phyloP scores from a whole-genome alignment of 176 grass and related monocot species.

The Oryza australiensis region DNA sequence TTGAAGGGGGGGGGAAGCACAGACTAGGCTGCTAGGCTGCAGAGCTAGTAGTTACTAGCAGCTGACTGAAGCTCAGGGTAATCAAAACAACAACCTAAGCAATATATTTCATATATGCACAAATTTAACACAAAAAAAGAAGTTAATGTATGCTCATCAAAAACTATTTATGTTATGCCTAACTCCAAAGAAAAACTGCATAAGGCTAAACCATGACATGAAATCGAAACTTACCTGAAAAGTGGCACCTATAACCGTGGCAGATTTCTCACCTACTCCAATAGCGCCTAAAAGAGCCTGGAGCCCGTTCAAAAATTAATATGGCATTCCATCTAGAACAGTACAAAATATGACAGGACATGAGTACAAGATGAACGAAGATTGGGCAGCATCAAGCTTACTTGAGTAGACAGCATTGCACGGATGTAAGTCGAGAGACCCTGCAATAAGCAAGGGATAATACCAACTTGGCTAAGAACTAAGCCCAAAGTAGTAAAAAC shows the following conservation, averaged over 20 bases:
- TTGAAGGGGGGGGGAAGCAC: background rate
- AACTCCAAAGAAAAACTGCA: background rate
- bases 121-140: background rate
- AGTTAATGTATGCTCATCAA: background rate
- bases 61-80: background rate
- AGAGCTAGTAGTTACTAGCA: background rate
- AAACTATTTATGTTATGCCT: background rate
- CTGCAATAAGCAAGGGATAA: slow-evolving; percentile 41
- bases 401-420: slow-evolving; percentile 94
- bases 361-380: slow-evolving; percentile 10
- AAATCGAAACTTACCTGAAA: slow-evolving; percentile 65
- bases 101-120: background rate
- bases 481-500: background rate
- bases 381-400: slow-evolving; percentile 32
- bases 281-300: slow-evolving; percentile 93
- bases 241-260: slow-evolving; percentile 94
- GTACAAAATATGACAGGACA: background rate
- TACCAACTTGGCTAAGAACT: background rate
- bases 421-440: slow-evolving; percentile 90
- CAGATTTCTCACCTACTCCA: slow-evolving; percentile 86
- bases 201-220: background rate
- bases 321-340: slow-evolving; percentile 35
- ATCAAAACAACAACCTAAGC: background rate
- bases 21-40: background rate
- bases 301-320: slow-evolving; percentile 22